Evolutionary conservation across 2,329 filamentous ascomycete species (phyloP), one percentile per base, ranked within the genome.

Genomic region (Pseudogymnoascus sp.): DNA sequence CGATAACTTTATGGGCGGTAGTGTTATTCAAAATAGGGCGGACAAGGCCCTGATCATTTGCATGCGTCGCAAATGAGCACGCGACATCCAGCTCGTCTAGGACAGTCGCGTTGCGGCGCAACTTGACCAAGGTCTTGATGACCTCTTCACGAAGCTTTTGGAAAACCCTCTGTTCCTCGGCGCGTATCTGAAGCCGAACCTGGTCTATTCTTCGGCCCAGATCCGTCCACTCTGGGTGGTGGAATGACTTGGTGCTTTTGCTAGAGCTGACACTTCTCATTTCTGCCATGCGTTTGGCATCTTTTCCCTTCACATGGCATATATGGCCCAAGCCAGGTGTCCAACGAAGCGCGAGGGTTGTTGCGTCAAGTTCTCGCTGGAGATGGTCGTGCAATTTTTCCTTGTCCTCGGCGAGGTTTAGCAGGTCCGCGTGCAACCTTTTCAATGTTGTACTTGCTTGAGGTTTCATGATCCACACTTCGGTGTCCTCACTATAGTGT

Each of bases 61-160:
- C 92, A 2, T 97, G 80, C 4, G 80, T 81, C 2, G 94, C 91
- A 71, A 96, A 96, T 0, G 91, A 91, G 62, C 90, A 91, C 2
- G 89, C 84, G 38, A 99, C 89, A 74, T 99, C 94, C 7, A 99
- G 83, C 74, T 97, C 92, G 72, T 97, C 93, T 19, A 99, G 83
- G 0, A 96, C 89, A n/a, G 85, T 82, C 10, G 93, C 92, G 74
- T 97, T 97, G 63, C 89, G 89, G 5, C 94, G 87, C 12, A 99
- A 83, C 69, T 88, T 91, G 66, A 97, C 85, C 2, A 99, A 82
- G 69, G 92, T 93, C 55, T 83, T 77, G 3, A 97, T 86, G 0
- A 97, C 92, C 60, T 84, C 80, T 65, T 86, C 83, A 31, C 93
- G 88, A 7, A 99, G 80, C 4, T 81, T 76, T 63, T 84, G 80